Evolutionary conservation across 2,329 filamentous ascomycete species (phyloP).

Genomic region (Aspergillus calidoustus): DNA sequence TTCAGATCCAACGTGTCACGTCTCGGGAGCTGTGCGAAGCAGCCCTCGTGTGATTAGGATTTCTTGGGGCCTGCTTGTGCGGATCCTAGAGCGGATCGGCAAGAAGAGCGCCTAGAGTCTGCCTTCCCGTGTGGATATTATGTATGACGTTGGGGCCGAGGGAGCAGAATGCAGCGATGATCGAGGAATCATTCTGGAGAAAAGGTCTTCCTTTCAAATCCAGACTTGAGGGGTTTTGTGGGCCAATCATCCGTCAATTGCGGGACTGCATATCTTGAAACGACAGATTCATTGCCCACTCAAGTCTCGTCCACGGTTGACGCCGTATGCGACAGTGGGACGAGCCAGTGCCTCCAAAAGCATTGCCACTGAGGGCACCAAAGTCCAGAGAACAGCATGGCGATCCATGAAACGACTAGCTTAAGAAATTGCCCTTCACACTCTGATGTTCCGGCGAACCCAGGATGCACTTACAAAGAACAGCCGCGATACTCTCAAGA

Average conservation of each 20-base stretch:
- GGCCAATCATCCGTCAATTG: background rate
- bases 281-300: background rate
- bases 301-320: background rate
- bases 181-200: background rate
- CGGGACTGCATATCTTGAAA: constrained; percentile 9
- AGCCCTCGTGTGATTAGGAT: background rate
- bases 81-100: background rate
- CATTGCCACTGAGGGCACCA: background rate
- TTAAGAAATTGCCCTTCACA: background rate
- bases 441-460: constrained; percentile 11
- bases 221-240: background rate
- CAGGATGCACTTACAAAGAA: constrained; percentile 15
- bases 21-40: background rate
- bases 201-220: background rate
- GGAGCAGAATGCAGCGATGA: constrained; percentile 1
- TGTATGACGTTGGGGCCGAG: background rate
- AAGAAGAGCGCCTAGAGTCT: background rate
- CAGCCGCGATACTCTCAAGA: constrained; percentile 4
- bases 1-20: constrained; percentile 13
- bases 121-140: background rate
- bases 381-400: background rate
- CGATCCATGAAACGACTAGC: background rate
- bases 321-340: background rate
- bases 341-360: background rate
- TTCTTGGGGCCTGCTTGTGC: background rate